Base-by-base conservation (phyloP, 176 grass and related monocot species). In the Bromus sterilis region DNA sequence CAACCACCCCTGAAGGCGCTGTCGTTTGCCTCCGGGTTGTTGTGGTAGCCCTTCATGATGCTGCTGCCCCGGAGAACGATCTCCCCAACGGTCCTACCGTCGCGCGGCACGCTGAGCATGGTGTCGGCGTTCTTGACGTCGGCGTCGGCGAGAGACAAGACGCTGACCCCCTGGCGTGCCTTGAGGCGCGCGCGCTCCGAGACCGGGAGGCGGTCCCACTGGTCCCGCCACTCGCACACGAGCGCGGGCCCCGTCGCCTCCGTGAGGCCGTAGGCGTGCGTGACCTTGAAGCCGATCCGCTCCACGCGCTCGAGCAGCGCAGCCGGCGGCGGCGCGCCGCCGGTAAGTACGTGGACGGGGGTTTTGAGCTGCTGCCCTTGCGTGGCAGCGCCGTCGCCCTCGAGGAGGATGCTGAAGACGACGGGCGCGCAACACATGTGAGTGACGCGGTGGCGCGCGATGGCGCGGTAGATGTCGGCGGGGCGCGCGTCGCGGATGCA, bases 11-110 rank as follows among this genome's bases (percentile, higher is more conserved):
- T 59, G 55, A 94, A 91, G 4, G 89, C 74, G 8, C n/a, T 37
- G 0, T 41, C 56, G 59, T 86, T 94, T 2, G 82, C 91, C 24
- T 78, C 31, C 2, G 53, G 78, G 80, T 91, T 90, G 16, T 91
- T 94, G 63, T 85, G 84, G 79, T 94, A 94, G 0, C 91, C 91
- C 75, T 91, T 90, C 89, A 91, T 94, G 75, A 94, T 59, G 89
- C 88, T 91, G 63, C 82, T 86, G 1, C 88, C 91, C 0, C 88
- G 91, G 12, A 94, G 82, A 0, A 86, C 86, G 75, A 94, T 94
- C 89, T 94, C 91, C 0, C 91, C 91, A 7, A 77, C 14, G 10
- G 82, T 56, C 36, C n/a, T 72, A 0, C 91, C 91, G 80, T 94
- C 91, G 21, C 89, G 78, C 3, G 84, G 82, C 49, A 94, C 68